These are phyloP conservation scores for Starmera stellimalicola DNA, from an alignment of 1,139 yeast genomes.

Conservation along the genomic window DNA sequence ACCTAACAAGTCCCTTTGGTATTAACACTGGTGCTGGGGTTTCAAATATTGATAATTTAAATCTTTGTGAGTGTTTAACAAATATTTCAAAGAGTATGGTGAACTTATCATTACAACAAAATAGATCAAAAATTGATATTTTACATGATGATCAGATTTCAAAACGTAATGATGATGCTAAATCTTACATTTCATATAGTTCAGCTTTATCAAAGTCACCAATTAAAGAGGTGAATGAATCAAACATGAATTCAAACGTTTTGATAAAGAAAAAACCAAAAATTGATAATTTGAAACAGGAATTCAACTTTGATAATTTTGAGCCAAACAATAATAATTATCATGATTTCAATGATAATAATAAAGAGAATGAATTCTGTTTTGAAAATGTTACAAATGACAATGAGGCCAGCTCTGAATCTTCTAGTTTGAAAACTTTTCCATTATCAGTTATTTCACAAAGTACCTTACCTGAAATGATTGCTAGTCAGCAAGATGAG, in stretches of 20 bases:
- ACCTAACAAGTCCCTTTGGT: slow-evolving; percentile 2
- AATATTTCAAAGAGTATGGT: slow-evolving; percentile 16
- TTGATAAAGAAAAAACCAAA: slow-evolving; percentile 10
- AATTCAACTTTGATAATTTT: slow-evolving; percentile 13
- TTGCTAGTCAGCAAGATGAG: background rate
- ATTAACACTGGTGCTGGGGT: slow-evolving; percentile 6
- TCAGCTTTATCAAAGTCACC: slow-evolving; percentile 8
- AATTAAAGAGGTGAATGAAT: background rate
- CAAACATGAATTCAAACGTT: slow-evolving; percentile 2
- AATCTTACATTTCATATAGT: slow-evolving; percentile 16
- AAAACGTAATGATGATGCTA: slow-evolving; percentile 4
- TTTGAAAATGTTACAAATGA: slow-evolving; percentile 2
- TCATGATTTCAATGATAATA: slow-evolving; percentile 4
- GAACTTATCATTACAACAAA: slow-evolving; percentile 13
- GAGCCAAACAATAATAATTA: background rate
- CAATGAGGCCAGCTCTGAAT: background rate
- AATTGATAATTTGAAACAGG: slow-evolving; percentile 11
- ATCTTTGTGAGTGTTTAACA: slow-evolving; percentile 18
- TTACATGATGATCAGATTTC: no score
- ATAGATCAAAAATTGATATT: no score
- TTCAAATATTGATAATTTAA: slow-evolving; percentile 20
- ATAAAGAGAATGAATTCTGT: slow-evolving; percentile 6
- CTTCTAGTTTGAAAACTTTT: slow-evolving; percentile 5
- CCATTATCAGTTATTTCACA: slow-evolving; percentile 15
- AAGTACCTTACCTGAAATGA: slow-evolving; percentile 14